Conservation (phyloP, 768 basidiomycete genomes). For the Psilocybe azurescens region DNA sequence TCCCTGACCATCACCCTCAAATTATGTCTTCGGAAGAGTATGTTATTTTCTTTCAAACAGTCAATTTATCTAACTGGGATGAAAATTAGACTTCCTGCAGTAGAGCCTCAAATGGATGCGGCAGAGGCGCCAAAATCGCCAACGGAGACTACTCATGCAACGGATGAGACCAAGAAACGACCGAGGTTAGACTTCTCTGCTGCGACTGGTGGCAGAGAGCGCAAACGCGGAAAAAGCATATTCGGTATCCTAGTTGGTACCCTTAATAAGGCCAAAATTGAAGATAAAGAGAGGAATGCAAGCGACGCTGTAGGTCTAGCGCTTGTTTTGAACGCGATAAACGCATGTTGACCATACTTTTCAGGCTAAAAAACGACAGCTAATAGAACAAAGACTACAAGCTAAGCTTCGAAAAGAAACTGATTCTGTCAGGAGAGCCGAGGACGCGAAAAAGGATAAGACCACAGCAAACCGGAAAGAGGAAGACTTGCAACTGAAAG, state of each 20-base stretch:
- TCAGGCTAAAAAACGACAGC: slow-evolving; percentile 85
- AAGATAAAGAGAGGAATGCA: slow-evolving; percentile 84
- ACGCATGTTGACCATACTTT: background rate
- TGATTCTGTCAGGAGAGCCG: slow-evolving; percentile 83
- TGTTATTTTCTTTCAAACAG: slow-evolving; percentile 19
- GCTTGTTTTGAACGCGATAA: background rate
- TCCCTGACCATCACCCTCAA: slow-evolving; percentile 22
- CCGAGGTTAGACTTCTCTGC: slow-evolving; percentile 72
- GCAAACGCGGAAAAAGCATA: slow-evolving; percentile 88
- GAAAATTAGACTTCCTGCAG: slow-evolving; percentile 29
- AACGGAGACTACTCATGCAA: slow-evolving; percentile 52
- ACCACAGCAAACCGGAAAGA: slow-evolving; percentile 76
- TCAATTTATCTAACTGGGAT: background rate
- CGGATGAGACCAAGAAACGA: slow-evolving; percentile 59
- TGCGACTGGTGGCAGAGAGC: slow-evolving; percentile 54
- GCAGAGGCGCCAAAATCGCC: slow-evolving; percentile 41
- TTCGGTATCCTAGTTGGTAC: slow-evolving; percentile 85
- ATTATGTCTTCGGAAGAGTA: slow-evolving; percentile 62
- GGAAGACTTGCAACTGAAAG: slow-evolving; percentile 81
- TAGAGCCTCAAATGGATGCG: slow-evolving; percentile 31
- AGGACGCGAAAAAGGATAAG: slow-evolving; percentile 88
- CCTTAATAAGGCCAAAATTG: slow-evolving; percentile 85
- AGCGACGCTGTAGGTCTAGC: slow-evolving; percentile 73
- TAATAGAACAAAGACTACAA: slow-evolving; percentile 86
- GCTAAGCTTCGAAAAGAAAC: slow-evolving; percentile 84